Conservation (phyloP, 805 yeast species). For the Yamadazyma ubonensis region DNA sequence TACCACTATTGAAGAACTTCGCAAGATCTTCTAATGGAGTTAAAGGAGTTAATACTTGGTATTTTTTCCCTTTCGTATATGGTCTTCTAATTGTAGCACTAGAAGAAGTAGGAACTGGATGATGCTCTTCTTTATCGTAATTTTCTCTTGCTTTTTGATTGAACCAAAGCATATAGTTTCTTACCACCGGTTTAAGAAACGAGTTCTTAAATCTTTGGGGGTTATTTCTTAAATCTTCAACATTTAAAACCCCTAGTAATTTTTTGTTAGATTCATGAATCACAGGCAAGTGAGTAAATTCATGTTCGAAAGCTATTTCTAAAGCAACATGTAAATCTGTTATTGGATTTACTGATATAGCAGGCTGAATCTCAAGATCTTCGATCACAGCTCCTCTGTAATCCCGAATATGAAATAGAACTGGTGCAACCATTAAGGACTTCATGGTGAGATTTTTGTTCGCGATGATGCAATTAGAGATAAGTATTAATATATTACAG, state of each 20-base stretch:
- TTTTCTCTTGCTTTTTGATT: slow-evolving; percentile 33
- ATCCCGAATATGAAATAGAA: slow-evolving; percentile 33
- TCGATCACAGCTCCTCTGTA: slow-evolving; percentile 56
- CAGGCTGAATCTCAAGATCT: slow-evolving; percentile 59
- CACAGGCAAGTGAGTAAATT: slow-evolving; percentile 55
- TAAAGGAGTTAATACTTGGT: slow-evolving; percentile 49
- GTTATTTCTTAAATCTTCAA: slow-evolving; percentile 38
- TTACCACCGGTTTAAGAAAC: slow-evolving; percentile 26
- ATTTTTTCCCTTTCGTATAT: slow-evolving; percentile 27
- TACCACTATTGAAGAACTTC: slow-evolving; percentile 46
- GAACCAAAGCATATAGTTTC: slow-evolving; percentile 45
- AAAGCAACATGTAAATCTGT: slow-evolving; percentile 49
- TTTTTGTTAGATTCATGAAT: slow-evolving; percentile 45
- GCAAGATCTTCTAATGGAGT: slow-evolving; percentile 56
- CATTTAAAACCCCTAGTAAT: slow-evolving; percentile 50
- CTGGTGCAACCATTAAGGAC: slow-evolving; percentile 12
- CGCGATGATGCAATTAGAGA: slow-evolving; percentile 2
- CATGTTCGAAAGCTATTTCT: slow-evolving; percentile 55
- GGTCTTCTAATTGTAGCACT: slow-evolving; percentile 35
- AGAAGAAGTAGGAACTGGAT: slow-evolving; percentile 3
- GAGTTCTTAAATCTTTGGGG: slow-evolving; percentile 23
- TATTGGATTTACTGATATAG: slow-evolving; percentile 50
- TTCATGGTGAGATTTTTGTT: slow-evolving; percentile 2
- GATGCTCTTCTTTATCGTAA: slow-evolving; percentile 26
- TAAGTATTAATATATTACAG: neutral